These are phyloP conservation scores for Schizosaccharomyces octosporus DNA, from an alignment of 805 yeast species.

Conservation along the genomic window DNA sequence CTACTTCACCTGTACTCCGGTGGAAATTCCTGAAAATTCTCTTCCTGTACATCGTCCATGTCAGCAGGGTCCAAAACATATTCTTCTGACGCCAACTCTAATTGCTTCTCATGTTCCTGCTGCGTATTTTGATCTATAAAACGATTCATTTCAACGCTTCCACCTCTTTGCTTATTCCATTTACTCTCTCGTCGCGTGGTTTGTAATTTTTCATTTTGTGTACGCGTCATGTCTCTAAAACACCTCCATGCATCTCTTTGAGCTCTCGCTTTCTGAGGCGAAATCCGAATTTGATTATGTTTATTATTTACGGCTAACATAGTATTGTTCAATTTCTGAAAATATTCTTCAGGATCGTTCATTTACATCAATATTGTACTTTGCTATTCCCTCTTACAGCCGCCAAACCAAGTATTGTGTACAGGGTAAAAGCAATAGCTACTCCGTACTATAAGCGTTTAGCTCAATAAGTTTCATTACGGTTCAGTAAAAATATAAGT, in stretches of 20 bases:
- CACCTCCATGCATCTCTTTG: not conserved
- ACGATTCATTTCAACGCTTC: not conserved
- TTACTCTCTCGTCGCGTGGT: not conserved
- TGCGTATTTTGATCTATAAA: not conserved
- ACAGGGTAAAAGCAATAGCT: too few species aligned
- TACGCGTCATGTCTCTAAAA: not conserved
- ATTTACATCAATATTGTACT: too few species aligned
- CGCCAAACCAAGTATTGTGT: too few species aligned
- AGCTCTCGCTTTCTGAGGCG: not conserved
- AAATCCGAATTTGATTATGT: too few species aligned
- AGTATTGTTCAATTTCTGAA: too few species aligned
- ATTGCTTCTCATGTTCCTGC: not conserved
- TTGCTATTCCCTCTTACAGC: too few species aligned
- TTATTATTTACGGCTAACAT: too few species aligned
- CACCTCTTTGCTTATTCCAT: not conserved
- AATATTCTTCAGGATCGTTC: too few species aligned
- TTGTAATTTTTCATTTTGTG: not conserved
- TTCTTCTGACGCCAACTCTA: not conserved
- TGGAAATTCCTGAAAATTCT: not conserved
- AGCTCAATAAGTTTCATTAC: too few species aligned
- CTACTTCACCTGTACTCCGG: not conserved
- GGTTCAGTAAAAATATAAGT: too few species aligned
- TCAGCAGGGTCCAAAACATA: not conserved
- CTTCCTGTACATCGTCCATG: not conserved
- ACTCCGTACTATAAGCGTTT: too few species aligned